Percentiles rank a stretch among this genome's conserved stretches.
Evolutionary conservation across 2,329 filamentous ascomycete species (phyloP).

Genomic region (Phaeoacremonium minimum): DNA sequence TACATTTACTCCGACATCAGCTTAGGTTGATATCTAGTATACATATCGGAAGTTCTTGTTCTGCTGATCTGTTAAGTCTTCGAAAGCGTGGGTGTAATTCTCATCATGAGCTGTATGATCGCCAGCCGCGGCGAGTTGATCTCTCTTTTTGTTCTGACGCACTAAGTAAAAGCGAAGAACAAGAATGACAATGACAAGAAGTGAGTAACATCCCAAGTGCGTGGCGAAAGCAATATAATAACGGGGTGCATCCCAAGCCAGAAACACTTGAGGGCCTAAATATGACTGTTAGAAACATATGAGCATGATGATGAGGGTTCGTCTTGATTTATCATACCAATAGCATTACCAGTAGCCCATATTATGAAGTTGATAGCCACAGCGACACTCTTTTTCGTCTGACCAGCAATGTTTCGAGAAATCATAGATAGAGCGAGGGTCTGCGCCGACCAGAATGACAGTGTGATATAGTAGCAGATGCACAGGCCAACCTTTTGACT

Average conservation of each 20-base stretch:
- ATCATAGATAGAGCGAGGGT: slow-evolving; percentile 64
- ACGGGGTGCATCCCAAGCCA: slow-evolving; percentile 53
- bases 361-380: slow-evolving; percentile 67
- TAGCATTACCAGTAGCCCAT: slow-evolving; percentile 65
- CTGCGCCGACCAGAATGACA: slow-evolving; percentile 74
- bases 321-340: slow-evolving; percentile 37
- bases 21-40: slow-evolving; percentile 29
- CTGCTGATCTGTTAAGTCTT: slow-evolving; percentile 59
- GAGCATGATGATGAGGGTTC: not conserved
- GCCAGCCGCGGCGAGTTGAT: slow-evolving; percentile 36
- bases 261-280: slow-evolving; percentile 59
- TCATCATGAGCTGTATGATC: slow-evolving; percentile 32
- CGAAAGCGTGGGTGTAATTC: slow-evolving; percentile 48
- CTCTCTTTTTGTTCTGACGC: slow-evolving; percentile 54
- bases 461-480: slow-evolving; percentile 70
- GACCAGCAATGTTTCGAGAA: slow-evolving; percentile 65
- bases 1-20: too few relatives aligned
- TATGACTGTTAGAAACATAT: not conserved
- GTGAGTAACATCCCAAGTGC: slow-evolving; percentile 64
- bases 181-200: slow-evolving; percentile 53
- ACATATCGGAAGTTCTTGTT: slow-evolving; percentile 58
- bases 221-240: slow-evolving; percentile 68
- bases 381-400: slow-evolving; percentile 68
- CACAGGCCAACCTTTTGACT: slow-evolving; percentile 62
- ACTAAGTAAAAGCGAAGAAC: slow-evolving; percentile 54